Base-by-base conservation (phyloP, 2,329 filamentous ascomycete genomes). In the Lecanoromycetidae sp. region DNA sequence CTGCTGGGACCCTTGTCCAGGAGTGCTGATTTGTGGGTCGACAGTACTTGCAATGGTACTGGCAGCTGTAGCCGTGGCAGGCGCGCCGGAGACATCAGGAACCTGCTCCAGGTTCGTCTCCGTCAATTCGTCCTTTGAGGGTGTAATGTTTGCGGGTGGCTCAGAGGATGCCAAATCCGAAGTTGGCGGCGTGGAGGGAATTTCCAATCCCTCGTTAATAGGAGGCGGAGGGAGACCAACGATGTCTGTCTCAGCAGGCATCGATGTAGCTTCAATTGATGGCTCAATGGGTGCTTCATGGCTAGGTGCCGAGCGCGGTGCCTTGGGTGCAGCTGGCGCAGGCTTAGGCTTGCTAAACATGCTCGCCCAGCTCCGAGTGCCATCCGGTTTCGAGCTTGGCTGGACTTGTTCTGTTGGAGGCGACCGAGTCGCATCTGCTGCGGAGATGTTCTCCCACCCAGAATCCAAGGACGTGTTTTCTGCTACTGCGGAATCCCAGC, bases 101-200 rank as follows among this genome's bases (percentile, higher is more conserved):
- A 96, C 75, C 66, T 90, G 85, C 63, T 94, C 88, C 49, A 96
- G 82, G 66, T 96, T 96, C 57, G 81, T 82, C 68, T 90, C 81
- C 23, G 90, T 96, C 55, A 96, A 76, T 59, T 88, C 80, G 63
- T 87, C 86, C 66, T 84, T 82, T 20, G 85, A 76, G 13, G 84
- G 82, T 39, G 76, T 74, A 37, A 90, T 45, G 13, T 53, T 44
- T 10, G 40, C 46, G 10, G 49, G 36, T 34, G 46, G 51, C 20
- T 55, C 51, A 19, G 53, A 50, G 8, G 43, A 20, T 22, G 41
- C 36, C 22, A 50, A 10, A 20, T 49, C 40, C 15, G 56, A 53
- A 34, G 58, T 56, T 23, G 61, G 56, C n/a, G 61, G 52, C 19
- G 52, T 54, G n/a, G 37, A 51, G 10, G 52, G 50, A 17, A 47